Evolutionary conservation across 2,329 filamentous ascomycete genomes (phyloP), one percentile per base, ranked within the genome.

Genomic region (Cladobotryum mycophilum): DNA sequence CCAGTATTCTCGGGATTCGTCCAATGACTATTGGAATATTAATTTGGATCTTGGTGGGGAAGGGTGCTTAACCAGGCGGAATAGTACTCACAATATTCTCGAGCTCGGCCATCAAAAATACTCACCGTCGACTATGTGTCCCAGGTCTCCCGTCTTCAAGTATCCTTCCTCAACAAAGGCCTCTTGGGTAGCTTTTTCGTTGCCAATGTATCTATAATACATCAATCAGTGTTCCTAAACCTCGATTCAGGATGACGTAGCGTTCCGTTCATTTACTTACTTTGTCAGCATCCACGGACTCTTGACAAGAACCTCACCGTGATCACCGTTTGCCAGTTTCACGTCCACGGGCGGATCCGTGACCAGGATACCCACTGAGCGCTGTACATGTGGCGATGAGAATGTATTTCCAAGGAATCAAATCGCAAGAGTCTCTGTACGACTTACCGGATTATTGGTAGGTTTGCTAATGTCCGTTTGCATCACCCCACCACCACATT

Each of bases 1-100:
- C 55, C 0, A 9, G 17, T 3, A 54, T 30, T 3, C 30, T 48
- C 5, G 55, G 48, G 37, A 58, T 50, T 11, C 36, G 45, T 1
- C 9, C n/a, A 33, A 25, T 18, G n/a, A 34, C 42, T 25, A 11
- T 13, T 18, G 5, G 17, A 4, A 14, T 3, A 4, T 7, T 13
- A 3, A 17, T 42, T 22, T 8, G 12, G 12, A 5, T 8, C 18
- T 4, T 42, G 6, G 13, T 42, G n/a, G 4, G 17, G 25, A 30
- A 30, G 6, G 25, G 25, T 4, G 6, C 2, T 2, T 11, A 8
- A 30, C 8, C 25, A 30, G 4, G 8, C 8, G 6, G 6, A 8
- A 30, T 8, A 30, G 9, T 8, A 45, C 42, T 35, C 22, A 45
- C 22, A 22, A 33, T 35, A 25, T 15, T 14, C 33, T 22, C 25